Evolutionary conservation across 495 filamentous ascomycete species (phyloP), one percentile per base, ranked within the genome.

Genomic region (Paragyromitra xinjiangensis): DNA sequence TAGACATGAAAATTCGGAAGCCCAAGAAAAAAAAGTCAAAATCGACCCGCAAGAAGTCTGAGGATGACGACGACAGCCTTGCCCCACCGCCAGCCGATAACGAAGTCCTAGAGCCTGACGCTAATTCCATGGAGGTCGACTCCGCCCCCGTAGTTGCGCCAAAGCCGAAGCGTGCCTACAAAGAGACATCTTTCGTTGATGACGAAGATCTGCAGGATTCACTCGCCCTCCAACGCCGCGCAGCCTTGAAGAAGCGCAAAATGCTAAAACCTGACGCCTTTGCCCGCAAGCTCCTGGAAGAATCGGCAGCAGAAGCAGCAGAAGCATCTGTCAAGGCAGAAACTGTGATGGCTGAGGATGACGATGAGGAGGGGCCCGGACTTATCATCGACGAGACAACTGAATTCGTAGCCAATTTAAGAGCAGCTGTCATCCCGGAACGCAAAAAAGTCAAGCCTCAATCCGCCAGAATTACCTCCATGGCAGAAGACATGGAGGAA

Each of bases 321-420:
- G 82, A 86, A 84, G 70, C 63, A 29, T 44, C 48, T 45, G 37
- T 37, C 4, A 50, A 68, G 37, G 71, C 50, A 22, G 83, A 81
- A 22, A 66, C 19, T 51, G 74, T 61, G 11, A 82, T 84, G 2
- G 83, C 85, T 14, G 82, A 79, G 7, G 85, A 85, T 3, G 85
- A 84, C 29, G 29, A 34, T 29, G 86, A 86, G 16, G 89, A 91
- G 74, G 90, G 89, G 19, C 89, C 88, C 19, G 94, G 94, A 37
- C 86, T 98, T 11, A 88, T 98, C n/a, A 93, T 99, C 69, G 94
- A 98, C 77, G 95, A 98, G 82, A 97, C 95, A 29, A 92, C 93
- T 2, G 94, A 97, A 77, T 99, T 99, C 81, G 93, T 99, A 40
- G 91, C 93, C 24, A 93, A 94, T 80, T 84, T 99, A 67, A 90